phyloP scores from a whole-genome alignment of 192 early-diverging fungal genomes.

The Linderina pennispora region DNA sequence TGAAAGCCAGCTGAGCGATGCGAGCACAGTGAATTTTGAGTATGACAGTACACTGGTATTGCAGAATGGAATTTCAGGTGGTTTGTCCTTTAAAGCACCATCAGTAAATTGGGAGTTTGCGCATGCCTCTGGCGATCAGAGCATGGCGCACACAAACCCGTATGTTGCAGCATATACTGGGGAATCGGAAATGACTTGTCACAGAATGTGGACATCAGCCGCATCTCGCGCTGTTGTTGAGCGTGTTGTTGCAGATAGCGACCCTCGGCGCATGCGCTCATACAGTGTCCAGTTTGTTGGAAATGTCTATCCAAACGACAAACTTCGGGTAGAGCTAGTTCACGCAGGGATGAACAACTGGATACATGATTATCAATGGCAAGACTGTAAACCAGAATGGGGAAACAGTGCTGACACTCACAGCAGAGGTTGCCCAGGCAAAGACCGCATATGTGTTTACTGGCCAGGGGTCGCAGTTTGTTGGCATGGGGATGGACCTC shows the following conservation, averaged over 20 bases:
- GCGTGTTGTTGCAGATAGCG: constrained; percentile 76
- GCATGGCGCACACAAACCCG: constrained; percentile 89
- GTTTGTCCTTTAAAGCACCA: too few relatives aligned
- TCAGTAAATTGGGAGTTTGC: too few relatives aligned
- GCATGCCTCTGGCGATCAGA: constrained; percentile 81
- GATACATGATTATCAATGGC: constrained; percentile 87
- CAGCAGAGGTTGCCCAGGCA: constrained; percentile 86
- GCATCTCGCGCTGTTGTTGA: constrained; percentile 88
- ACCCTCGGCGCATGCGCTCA: constrained; percentile 71
- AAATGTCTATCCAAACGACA: constrained; percentile 85
- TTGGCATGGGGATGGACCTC: constrained; percentile 93
- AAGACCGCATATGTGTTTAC: constrained; percentile 91
- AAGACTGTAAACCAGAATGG: constrained; percentile 71
- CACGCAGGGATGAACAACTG: constrained; percentile 93
- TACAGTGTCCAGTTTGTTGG: constrained; percentile 77
- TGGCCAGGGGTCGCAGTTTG: constrained; percentile 92
- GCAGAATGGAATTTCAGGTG: too few relatives aligned
- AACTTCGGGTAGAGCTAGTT: constrained; percentile 70
- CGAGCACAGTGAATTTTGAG: too few relatives aligned
- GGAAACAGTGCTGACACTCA: constrained; percentile 63
- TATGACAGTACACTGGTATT: too few relatives aligned
- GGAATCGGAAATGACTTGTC: constrained; percentile 85
- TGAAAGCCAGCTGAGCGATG: not conserved
- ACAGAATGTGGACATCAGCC: constrained; percentile 94
- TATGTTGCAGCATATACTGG: constrained; percentile 83